Evolutionary conservation across 73 alveolate genomes (phyloP).

Genomic region (Symbiodinium natans): DNA sequence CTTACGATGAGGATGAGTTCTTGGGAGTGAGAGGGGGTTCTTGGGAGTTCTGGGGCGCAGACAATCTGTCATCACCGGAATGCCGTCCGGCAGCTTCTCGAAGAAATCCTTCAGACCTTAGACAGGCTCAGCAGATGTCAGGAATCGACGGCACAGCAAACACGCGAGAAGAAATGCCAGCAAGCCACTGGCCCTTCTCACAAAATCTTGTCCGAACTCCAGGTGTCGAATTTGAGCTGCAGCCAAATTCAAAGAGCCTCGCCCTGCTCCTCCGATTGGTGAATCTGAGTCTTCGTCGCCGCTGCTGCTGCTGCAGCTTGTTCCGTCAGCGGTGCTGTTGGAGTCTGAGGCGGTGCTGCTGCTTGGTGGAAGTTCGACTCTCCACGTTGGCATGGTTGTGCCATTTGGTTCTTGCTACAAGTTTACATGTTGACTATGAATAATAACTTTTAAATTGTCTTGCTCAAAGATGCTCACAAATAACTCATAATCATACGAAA

Average conservation of each 20-base stretch:
- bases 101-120: not conserved
- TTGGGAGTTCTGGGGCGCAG: not conserved
- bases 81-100: not conserved
- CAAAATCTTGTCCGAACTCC: not conserved
- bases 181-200: not conserved
- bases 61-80: constrained; percentile 24
- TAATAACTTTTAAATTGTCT: no score
- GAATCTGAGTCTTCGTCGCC: not conserved
- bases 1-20: not conserved
- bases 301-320: not conserved
- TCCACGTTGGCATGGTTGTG: no score
- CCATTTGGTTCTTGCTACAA: no score
- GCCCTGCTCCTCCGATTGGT: no score
- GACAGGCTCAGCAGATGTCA: no score
- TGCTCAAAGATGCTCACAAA: no score
- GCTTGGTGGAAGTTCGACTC: no score
- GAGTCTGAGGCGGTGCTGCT: no score
- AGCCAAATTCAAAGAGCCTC: no score
- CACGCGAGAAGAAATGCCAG: not conserved
- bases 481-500: no score
- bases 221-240: not conserved
- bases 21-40: no score
- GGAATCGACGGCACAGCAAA: not conserved
- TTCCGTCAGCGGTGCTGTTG: not conserved
- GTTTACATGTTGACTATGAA: no score